Evolutionary conservation across 163 green algal species (phyloP).

Genomic region (Prototheca wickerhamii): DNA sequence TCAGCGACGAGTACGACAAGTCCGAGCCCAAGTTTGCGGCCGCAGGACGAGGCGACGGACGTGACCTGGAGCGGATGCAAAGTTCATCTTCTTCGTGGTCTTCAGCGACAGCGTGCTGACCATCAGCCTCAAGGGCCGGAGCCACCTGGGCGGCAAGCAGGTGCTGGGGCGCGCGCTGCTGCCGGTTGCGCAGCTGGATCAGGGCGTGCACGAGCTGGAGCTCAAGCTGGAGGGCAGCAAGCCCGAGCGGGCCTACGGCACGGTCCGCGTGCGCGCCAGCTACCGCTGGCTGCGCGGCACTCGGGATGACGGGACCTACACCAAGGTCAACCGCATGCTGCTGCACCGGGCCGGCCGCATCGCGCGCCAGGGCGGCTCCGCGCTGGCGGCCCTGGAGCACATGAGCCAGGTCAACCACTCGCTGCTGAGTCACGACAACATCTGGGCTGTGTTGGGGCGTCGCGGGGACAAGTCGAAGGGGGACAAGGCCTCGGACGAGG

Average conservation of each 20-base stretch:
- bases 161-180: conserved; percentile 2
- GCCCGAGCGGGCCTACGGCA: not conserved
- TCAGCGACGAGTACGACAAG: conserved; percentile 12
- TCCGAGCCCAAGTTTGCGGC: not conserved
- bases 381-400: conserved; percentile 4
- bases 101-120: conserved; percentile 1
- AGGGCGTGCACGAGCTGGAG: conserved; percentile 10
- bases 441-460: conserved; percentile 3
- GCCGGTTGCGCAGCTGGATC: conserved; percentile 5
- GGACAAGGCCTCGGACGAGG: not conserved
- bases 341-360: conserved; percentile 5
- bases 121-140: not conserved
- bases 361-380: conserved; percentile 1
- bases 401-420: conserved; percentile 22
- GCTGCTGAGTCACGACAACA: conserved; percentile 24
- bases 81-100: not conserved
- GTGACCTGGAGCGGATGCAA: not conserved
- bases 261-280: not conserved
- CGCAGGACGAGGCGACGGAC: not conserved
- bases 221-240: not conserved
- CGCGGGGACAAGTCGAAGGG: not conserved
- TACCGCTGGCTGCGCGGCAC: conserved; percentile 22
- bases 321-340: conserved; percentile 7
- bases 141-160: not conserved
- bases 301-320: conserved; percentile 19